Percentiles rank a stretch among this genome's conserved stretches.
Evolutionary conservation across 768 basidiomycete genomes (phyloP).

Genomic region (Lactarius psammicola): DNA sequence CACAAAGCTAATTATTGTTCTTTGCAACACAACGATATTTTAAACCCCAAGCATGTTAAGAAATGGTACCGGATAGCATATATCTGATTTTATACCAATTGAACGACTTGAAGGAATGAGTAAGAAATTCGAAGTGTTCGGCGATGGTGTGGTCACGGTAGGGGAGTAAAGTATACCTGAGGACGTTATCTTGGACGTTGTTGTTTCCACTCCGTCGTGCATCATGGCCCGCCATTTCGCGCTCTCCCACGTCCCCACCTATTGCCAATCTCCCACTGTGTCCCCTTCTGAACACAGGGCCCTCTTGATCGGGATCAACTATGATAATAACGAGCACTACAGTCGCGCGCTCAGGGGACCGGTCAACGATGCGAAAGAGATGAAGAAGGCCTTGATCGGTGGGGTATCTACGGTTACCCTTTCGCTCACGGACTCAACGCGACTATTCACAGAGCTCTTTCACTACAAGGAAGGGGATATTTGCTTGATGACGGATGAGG

Average conservation of each 20-base stretch:
- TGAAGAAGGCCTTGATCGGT: conserved; percentile 21
- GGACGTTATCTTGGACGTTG: no score
- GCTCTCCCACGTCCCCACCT: neutral
- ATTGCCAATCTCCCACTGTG: neutral
- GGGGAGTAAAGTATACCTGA: no score
- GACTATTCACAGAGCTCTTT: neutral
- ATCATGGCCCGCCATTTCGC: neutral
- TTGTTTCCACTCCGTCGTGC: no score
- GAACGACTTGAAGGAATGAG: no score
- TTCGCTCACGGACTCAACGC: neutral
- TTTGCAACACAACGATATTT: no score
- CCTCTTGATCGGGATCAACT: conserved; percentile 14
- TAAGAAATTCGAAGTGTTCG: no score
- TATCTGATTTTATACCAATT: no score
- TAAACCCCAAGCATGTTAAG: no score
- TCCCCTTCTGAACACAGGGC: neutral
- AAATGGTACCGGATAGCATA: no score
- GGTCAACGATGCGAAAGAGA: conserved; percentile 12
- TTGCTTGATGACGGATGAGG: conserved; percentile 27
- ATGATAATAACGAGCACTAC: neutral
- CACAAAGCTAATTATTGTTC: no score
- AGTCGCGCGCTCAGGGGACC: conserved; percentile 7
- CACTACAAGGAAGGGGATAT: conserved; percentile 15
- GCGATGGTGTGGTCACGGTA: no score
- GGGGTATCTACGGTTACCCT: neutral